Conservation (phyloP, 306 rosid genomes). For the Begonia masoniana region DNA sequence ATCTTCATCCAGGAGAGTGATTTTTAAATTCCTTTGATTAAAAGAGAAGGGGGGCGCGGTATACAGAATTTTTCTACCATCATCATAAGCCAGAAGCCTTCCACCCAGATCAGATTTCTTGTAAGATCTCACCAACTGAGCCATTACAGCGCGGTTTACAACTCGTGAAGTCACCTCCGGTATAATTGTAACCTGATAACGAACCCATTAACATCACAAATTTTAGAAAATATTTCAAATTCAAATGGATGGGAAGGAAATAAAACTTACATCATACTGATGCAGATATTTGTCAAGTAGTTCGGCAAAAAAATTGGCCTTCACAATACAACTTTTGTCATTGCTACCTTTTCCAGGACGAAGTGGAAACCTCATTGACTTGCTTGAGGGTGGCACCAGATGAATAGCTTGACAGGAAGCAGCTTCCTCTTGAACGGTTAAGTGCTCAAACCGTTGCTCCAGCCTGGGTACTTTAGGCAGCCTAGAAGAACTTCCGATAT, state of each 20-base stretch:
- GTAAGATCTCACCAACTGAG: constrained; percentile 50
- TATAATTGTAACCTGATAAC: constrained; percentile 61
- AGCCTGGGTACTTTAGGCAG: constrained; percentile 24
- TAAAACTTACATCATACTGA: constrained; percentile 38
- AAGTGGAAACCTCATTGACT: constrained; percentile 79
- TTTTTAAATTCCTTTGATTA: constrained; percentile 52
- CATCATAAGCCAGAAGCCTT: constrained; percentile 95
- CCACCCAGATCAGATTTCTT: constrained; percentile 58
- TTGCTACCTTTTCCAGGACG: constrained; percentile 81
- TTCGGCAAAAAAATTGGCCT: constrained; percentile 43
- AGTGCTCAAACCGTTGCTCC: constrained; percentile 22
- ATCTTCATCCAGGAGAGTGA: constrained; percentile 61
- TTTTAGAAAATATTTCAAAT: background rate
- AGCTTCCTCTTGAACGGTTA: constrained; percentile 26
- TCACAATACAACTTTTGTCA: constrained; percentile 41
- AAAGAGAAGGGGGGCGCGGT: constrained; percentile 95
- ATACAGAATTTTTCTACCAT: constrained; percentile 82
- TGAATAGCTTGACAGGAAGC: constrained; percentile 30
- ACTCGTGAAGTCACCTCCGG: constrained; percentile 89
- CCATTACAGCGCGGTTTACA: constrained; percentile 83
- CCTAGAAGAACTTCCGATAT: constrained; percentile 55
- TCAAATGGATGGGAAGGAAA: background rate
- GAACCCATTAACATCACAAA: background rate
- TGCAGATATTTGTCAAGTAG: constrained; percentile 67
- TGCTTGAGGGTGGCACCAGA: constrained; percentile 49